Conservation (phyloP, 371 early-diverging fungal genomes). For the Mortierella sp. region DNA sequence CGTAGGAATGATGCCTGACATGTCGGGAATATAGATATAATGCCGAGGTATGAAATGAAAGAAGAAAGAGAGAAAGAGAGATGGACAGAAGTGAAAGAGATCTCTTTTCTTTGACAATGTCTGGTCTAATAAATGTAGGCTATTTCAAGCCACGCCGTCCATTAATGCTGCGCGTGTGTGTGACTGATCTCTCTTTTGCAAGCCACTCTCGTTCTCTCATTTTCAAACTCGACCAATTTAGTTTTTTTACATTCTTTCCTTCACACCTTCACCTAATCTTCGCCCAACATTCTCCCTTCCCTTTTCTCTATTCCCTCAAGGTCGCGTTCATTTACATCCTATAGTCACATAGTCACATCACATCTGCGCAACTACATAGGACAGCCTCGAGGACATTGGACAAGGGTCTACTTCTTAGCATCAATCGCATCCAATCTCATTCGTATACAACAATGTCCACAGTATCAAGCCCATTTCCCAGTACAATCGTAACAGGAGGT, state of each 20-base stretch:
- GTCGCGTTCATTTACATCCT: neutral
- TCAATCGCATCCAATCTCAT: neutral
- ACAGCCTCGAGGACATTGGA: neutral
- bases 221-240: neutral
- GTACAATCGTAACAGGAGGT: slow-evolving; percentile 43
- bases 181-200: neutral
- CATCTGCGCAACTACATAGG: neutral
- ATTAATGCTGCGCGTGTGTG: too few relatives aligned
- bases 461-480: slow-evolving; percentile 52
- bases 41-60: neutral
- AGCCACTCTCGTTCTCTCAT: neutral
- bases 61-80: slow-evolving; percentile 1
- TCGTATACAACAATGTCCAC: slow-evolving; percentile 25
- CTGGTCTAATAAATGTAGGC: too few relatives aligned
- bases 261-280: too few relatives aligned
- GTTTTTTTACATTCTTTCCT: too few relatives aligned
- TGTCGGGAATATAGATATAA: slow-evolving; percentile 46
- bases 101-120: neutral
- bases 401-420: neutral
- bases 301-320: neutral
- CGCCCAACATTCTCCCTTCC: neutral
- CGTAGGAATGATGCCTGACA: slow-evolving; percentile 76
- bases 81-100: neutral
- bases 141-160: neutral
- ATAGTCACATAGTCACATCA: neutral